Conservation (phyloP, 192 early-diverging fungal species). For the Coemansia sp. region DNA sequence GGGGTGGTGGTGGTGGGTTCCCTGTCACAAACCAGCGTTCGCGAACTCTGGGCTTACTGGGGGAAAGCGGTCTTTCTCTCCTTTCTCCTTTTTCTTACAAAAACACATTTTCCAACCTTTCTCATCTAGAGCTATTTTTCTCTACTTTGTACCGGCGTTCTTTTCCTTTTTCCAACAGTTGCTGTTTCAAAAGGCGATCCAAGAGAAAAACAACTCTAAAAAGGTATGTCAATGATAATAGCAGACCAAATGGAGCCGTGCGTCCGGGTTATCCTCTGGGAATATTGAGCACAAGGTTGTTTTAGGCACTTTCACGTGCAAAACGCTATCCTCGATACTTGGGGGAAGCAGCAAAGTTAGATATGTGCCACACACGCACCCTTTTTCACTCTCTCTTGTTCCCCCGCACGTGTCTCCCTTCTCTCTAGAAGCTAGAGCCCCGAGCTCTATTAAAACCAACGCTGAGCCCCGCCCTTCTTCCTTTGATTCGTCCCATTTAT, state of each 20-base stretch:
- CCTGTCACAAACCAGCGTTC: background rate
- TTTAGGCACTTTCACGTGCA: conserved; percentile 1
- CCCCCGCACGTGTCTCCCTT: background rate
- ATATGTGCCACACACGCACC: background rate
- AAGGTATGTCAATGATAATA: background rate
- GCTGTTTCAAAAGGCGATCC: conserved; percentile 3
- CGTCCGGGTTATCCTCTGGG: background rate
- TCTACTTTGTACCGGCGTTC: background rate
- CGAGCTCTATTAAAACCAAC: too few relatives aligned
- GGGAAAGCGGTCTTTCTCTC: background rate
- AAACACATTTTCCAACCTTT: background rate
- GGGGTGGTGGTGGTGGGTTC: too few relatives aligned
- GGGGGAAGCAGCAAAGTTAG: background rate
- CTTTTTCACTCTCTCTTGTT: background rate
- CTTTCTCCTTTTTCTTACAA: background rate
- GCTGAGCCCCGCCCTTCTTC: background rate
- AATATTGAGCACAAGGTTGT: background rate
- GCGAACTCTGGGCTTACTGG: background rate
- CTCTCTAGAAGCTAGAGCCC: background rate
- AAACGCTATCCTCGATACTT: conserved; percentile 6
- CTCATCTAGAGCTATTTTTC: conserved; percentile 6
- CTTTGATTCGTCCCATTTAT: background rate
- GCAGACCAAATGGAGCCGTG: background rate
- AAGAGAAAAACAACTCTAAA: conserved; percentile 1
- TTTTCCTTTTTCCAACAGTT: background rate